Percentiles rank a stretch among this genome's conserved stretches.
phyloP scores from a whole-genome alignment of 768 basidiomycete genomes.

The Postia placenta region DNA sequence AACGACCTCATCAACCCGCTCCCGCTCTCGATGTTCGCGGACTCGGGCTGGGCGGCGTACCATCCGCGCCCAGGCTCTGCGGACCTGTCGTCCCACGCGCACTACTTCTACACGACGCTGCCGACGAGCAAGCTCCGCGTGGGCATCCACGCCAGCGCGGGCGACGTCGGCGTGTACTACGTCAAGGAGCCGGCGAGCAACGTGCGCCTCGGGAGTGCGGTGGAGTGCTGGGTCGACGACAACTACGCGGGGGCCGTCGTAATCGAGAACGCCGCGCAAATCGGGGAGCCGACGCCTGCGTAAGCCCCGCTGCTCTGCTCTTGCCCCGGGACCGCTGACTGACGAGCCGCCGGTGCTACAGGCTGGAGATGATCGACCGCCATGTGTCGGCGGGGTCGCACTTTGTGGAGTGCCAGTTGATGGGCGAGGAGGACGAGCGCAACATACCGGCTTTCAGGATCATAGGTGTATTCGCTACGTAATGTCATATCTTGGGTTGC shows the following conservation, averaged over 20 bases:
- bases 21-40: constrained; percentile 90
- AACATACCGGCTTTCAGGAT: constrained; percentile 82
- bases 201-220: constrained; percentile 55
- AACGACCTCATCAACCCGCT: constrained; percentile 97
- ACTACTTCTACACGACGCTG: constrained; percentile 91
- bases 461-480: constrained; percentile 84
- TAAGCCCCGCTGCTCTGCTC: constrained; percentile 37
- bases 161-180: constrained; percentile 92
- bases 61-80: constrained; percentile 53
- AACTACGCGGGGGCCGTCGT: constrained; percentile 75
- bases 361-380: constrained; percentile 82
- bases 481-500: too few species aligned
- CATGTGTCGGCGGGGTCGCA: constrained; percentile 85
- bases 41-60: constrained; percentile 82
- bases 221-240: constrained; percentile 98
- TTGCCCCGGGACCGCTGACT: constrained; percentile 1
- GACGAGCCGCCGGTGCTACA: constrained; percentile 23
- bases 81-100: constrained; percentile 47
- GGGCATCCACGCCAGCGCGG: constrained; percentile 78
- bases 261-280: constrained; percentile 71
- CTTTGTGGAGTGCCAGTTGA: constrained; percentile 83
- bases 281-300: constrained; percentile 58
- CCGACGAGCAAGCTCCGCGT: constrained; percentile 81
- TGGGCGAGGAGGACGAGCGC: constrained; percentile 78
- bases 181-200: constrained; percentile 59